Evolutionary conservation across 177 flowering plant species (phyloP), one percentile per base, ranked within the genome.

Genomic region (Tripterygium wilfordii): DNA sequence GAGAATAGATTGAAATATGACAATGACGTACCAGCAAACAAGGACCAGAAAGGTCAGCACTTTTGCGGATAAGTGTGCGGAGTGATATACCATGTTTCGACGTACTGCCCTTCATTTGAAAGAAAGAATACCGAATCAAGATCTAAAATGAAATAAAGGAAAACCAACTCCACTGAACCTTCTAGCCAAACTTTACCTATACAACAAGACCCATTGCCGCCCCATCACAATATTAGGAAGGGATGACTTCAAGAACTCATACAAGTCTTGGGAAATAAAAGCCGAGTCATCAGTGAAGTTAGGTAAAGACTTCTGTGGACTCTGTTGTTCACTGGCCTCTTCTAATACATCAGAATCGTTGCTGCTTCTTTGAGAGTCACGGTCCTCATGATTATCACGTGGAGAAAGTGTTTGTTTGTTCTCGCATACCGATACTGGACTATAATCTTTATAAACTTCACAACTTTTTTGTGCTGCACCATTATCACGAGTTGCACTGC

Each of bases 31-130:
- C 99, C 85, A 94, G 65, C 61, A 94, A 66, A 60, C 92, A 79
- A 59, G 89, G 96, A 55, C 99, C 97, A 57, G 88, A 51, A 54
- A 76, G 74, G 40, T 71, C 79, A 45, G 67, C 58, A 53, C 95
- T 94, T 60, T 77, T 86, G 42, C 92, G 91, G 49, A 89, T 68
- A 50, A 94, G 96, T 1, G 99, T 94, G 47, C 88, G 95, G 32
- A 89, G 95, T 54, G 99, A 94, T 60, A 80, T 89, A 39, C 99
- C 99, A 83, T 94, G 82, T 67, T 72, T 94, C 70, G 64, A 60
- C 52, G 97, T 87, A 74, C 99, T 94, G 99, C 92, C 95, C 97
- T 94, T 94, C 91, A 94, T 63, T 79, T 43, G 48, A 78, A 73
- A 49, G 54, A 68, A 56, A 41, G 17, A 52, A 57, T 38, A 48